Evolutionary conservation across 495 filamentous ascomycete species (phyloP).

Genomic region (Xylaria telfairii): DNA sequence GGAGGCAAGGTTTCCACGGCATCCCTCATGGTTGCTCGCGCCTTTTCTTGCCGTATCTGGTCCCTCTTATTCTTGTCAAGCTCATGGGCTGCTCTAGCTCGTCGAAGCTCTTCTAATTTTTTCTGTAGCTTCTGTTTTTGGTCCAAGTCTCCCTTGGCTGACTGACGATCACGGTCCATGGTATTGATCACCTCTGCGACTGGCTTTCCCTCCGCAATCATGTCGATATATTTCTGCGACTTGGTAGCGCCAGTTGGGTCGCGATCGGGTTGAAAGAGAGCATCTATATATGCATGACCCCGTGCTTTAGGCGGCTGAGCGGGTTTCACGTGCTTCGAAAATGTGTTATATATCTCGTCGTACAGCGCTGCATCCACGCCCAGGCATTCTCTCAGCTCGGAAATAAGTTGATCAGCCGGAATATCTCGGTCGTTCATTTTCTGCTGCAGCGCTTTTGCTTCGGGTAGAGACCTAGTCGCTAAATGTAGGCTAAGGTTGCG

Average conservation of each 20-base stretch:
- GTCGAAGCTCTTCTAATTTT: conserved; percentile 48
- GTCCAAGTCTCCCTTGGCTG: conserved; percentile 37
- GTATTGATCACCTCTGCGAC: conserved; percentile 47
- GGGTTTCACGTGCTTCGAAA: conserved; percentile 35
- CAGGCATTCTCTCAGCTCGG: conserved; percentile 35
- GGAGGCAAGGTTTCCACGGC: conserved; percentile 43
- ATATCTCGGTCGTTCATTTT: conserved; percentile 37
- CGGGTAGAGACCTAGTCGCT: conserved; percentile 30
- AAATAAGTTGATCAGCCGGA: conserved; percentile 34
- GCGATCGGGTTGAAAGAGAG: conserved; percentile 41
- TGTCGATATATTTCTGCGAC: conserved; percentile 48
- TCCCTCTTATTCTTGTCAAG: conserved; percentile 46
- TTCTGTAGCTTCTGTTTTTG: conserved; percentile 44
- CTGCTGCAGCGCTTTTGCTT: conserved; percentile 34
- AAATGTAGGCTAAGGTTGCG: conserved; percentile 39
- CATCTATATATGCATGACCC: conserved; percentile 41
- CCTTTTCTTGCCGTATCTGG: conserved; percentile 40
- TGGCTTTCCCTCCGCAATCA: conserved; percentile 41
- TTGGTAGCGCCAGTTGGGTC: conserved; percentile 30
- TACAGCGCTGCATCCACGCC: conserved; percentile 31
- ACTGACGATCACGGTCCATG: conserved; percentile 46
- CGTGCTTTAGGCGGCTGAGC: conserved; percentile 32
- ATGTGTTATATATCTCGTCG: conserved; percentile 35
- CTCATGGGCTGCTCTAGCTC: conserved; percentile 52
- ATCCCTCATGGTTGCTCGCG: conserved; percentile 32